Evolutionary conservation across 2,329 filamentous ascomycete genomes (phyloP), one percentile per base, ranked within the genome.

Genomic region (Macrophomina pseudophaseolina): DNA sequence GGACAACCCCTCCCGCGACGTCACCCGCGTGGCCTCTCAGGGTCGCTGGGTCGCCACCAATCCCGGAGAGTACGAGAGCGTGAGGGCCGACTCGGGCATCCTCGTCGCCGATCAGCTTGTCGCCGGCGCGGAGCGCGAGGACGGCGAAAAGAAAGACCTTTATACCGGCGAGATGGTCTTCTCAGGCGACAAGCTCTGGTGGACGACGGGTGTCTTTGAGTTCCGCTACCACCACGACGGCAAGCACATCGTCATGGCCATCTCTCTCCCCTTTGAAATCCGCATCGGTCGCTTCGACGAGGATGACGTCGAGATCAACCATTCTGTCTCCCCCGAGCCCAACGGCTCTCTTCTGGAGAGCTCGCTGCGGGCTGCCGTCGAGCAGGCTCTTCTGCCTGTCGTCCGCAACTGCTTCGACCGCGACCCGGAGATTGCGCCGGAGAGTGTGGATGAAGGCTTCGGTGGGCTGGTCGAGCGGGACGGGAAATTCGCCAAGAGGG

Each of bases 221-320:
- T 96, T 99, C 82, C 89, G 95, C 48, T 97, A 97, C 80, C 95
- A 99, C 79, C 95, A 99, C 79, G 90, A 92, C 71, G 93, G 93
- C 66, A 91, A 91, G 73, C 93, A 99, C 80, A 92, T 91, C 71
- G 94, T 97, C 74, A 95, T 99, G 91, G 88, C 93, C 18, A 91
- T 98, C 68, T 97, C 94, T 5, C 87, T 93, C 71, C 94, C 95
- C 0, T 99, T 99, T 73, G 94, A 97, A 78, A 90, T 98, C 66
- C 88, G 89, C 53, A 93, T 98, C 69, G 84, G 86, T 38, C 90
- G 89, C 51, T 97, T 97, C 73, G 91, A 93, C 69, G 91, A 93
- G 62, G 90, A 93, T 11, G 82, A 86, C 66, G 84, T 89, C 3
- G 85, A 88, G 54, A 78, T 85, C 80, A 14, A 38, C n/a, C 30